Evolutionary conservation across 176 grass and related monocot genomes (phyloP).

Genomic region (Luzula sylvatica): DNA sequence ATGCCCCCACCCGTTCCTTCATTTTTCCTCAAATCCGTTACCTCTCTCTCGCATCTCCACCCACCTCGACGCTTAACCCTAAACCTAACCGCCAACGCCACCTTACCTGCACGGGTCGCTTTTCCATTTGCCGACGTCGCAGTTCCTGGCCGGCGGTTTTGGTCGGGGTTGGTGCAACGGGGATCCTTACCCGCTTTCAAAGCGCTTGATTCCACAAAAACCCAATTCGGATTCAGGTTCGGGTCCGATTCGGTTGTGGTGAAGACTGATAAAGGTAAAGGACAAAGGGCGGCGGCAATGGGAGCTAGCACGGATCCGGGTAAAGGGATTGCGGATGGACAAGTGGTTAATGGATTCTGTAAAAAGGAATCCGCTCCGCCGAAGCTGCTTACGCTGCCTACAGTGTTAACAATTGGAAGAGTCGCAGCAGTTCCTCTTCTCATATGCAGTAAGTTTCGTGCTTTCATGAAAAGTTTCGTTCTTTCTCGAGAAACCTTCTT

Average conservation of each 20-base stretch:
- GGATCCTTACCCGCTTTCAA: slow-evolving; percentile 3
- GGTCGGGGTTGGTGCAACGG: slow-evolving; percentile 12
- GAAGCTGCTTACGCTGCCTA: slow-evolving; percentile 77
- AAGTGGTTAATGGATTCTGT: slow-evolving; percentile 29
- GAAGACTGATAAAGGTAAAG: slow-evolving; percentile 24
- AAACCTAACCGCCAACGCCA: slow-evolving; percentile 25
- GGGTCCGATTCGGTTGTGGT: slow-evolving; percentile 35
- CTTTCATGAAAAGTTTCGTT: not conserved
- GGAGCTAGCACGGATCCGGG: slow-evolving; percentile 29
- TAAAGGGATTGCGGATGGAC: not conserved
- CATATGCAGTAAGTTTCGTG: slow-evolving; percentile 51
- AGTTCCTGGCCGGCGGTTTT: not conserved
- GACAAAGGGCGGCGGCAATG: slow-evolving; percentile 28
- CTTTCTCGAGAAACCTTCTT: not conserved
- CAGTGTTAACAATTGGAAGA: slow-evolving; percentile 79
- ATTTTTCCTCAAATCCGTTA: slow-evolving; percentile 20
- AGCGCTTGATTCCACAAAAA: slow-evolving; percentile 1
- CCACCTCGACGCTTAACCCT: slow-evolving; percentile 36
- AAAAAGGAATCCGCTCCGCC: slow-evolving; percentile 18
- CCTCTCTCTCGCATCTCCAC: slow-evolving; percentile 31
- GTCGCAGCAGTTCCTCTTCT: slow-evolving; percentile 85
- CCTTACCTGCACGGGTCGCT: slow-evolving; percentile 23
- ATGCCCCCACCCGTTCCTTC: slow-evolving; percentile 28
- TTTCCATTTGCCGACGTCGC: slow-evolving; percentile 22
- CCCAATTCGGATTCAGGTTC: not conserved